Conservation (phyloP, 805 yeast genomes). For the Limtongozyma cylindracea region DNA sequence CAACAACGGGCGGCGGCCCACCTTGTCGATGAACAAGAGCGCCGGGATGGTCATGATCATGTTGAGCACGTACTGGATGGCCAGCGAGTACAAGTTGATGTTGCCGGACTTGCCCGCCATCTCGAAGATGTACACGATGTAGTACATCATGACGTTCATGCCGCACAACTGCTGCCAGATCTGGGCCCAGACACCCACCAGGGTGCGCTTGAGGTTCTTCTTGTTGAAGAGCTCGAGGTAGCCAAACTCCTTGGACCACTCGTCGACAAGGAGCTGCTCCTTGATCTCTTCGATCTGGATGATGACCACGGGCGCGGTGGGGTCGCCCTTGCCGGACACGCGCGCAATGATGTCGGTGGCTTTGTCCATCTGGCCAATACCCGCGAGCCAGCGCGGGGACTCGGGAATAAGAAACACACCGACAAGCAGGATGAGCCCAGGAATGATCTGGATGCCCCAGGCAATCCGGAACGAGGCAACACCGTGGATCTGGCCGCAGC, state of each 20-base stretch:
- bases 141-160: conserved; percentile 1
- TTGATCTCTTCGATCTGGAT: conserved; percentile 33
- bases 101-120: conserved; percentile 1
- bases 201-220: conserved; percentile 1
- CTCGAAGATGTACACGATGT: conserved; percentile 1
- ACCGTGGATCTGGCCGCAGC: conserved; percentile 14
- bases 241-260: conserved; percentile 1
- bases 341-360: conserved; percentile 14
- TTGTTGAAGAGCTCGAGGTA: conserved; percentile 1
- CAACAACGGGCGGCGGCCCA: conserved; percentile 1
- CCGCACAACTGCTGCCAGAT: conserved; percentile 1
- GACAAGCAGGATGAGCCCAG: conserved; percentile 9
- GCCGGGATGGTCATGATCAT: conserved; percentile 1
- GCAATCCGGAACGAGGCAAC: conserved; percentile 13
- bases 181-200: conserved; percentile 1
- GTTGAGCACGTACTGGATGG: conserved; percentile 1
- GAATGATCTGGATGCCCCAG: conserved; percentile 14
- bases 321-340: conserved; percentile 12
- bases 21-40: conserved; percentile 1
- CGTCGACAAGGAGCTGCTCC: conserved; percentile 17
- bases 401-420: conserved; percentile 16
- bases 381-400: conserved; percentile 23
- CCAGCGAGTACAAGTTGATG: conserved; percentile 1
- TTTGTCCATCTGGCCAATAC: conserved; percentile 17
- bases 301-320: conserved; percentile 16